Base-by-base conservation (phyloP, 2,329 filamentous ascomycete species). In the Hawksworthiomyces lignivorus region DNA sequence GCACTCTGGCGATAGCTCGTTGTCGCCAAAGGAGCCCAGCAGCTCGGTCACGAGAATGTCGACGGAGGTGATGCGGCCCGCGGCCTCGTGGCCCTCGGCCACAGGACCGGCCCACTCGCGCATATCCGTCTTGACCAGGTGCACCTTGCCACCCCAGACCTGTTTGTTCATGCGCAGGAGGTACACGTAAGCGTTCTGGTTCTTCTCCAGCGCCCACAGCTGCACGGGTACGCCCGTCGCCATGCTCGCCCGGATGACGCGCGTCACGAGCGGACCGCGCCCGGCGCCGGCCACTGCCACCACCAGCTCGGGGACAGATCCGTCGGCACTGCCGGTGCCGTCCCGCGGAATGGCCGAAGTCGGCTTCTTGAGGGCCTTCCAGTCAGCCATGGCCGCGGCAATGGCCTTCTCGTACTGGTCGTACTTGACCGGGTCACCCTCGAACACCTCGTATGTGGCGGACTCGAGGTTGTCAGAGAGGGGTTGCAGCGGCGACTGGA, bases 371-470 rank as follows among this genome's bases (percentile, higher is more conserved):
- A 86, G 72, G 28, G 71, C 65, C 45, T 73, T 73, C 82, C 92
- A 94, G 55, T 97, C 89, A 11, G 67, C 72, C 48, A 98, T 70
- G 1, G 92, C 90, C 50, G 85, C 78, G 4, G 78, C 77, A 43
- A 94, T 83, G 12, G 92, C 92, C 34, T 75, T 72, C 60, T 97
- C 88, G 58, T 98, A 98, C 72, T 90, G 94, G 50, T 88, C 81
- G 59, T 98, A 98, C 63, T 98, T 98, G 64, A 98, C 85, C 0
- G 92, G 92, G 50, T 98, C 94, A 52, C 94, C 94, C 61, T 98
- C 92, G 55, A 98, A 98, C 3, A 97, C 90, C 59, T 98, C 92
- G 61, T 98, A 98, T 0, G 92, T 98, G 31, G 94, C 85, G 35
- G 88, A 95, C 60, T 98, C 94, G 12, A 98, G 73, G 53, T 98